Percentiles rank a stretch among this genome's conserved stretches.
These are phyloP conservation scores for Boehmeria nivea DNA, from an alignment of 306 rosid species.

Conservation along the genomic window DNA sequence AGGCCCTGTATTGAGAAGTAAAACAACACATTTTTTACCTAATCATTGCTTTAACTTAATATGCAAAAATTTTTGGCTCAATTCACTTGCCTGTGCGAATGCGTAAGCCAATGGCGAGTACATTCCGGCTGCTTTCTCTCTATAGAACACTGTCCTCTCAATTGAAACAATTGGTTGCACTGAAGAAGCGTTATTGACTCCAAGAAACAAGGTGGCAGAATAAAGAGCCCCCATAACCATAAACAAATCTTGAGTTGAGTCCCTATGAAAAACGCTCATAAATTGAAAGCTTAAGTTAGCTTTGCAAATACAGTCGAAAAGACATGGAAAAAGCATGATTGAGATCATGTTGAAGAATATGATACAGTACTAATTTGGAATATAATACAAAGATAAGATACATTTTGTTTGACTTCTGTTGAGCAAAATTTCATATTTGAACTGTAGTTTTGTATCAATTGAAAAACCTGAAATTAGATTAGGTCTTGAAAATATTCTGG, in stretches of 20 bases:
- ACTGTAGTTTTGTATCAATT: no score
- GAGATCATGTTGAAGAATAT: background rate
- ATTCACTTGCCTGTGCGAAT: conserved; percentile 58
- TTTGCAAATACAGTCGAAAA: background rate
- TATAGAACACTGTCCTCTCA: conserved; percentile 86
- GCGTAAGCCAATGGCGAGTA: conserved; percentile 83
- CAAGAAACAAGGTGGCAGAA: conserved; percentile 70
- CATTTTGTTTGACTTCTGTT: no score
- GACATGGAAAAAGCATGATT: background rate
- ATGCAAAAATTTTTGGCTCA: background rate
- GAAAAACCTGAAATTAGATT: no score
- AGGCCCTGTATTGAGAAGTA: conserved; percentile 53
- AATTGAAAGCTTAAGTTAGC: background rate
- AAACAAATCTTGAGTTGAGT: conserved; percentile 49
- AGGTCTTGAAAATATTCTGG: no score
- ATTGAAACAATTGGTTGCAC: conserved; percentile 92
- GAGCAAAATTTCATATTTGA: no score
- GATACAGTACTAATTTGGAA: no score
- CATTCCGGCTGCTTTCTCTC: conserved; percentile 94
- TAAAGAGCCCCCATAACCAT: conserved; percentile 85
- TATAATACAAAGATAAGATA: no score
- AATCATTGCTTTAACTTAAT: background rate
- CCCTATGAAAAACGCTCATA: conserved; percentile 33
- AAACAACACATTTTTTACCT: background rate
- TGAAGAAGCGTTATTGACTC: conserved; percentile 76